Base-by-base conservation (phyloP, 129 eudicot species). In the Saposhnikovia divaricata region DNA sequence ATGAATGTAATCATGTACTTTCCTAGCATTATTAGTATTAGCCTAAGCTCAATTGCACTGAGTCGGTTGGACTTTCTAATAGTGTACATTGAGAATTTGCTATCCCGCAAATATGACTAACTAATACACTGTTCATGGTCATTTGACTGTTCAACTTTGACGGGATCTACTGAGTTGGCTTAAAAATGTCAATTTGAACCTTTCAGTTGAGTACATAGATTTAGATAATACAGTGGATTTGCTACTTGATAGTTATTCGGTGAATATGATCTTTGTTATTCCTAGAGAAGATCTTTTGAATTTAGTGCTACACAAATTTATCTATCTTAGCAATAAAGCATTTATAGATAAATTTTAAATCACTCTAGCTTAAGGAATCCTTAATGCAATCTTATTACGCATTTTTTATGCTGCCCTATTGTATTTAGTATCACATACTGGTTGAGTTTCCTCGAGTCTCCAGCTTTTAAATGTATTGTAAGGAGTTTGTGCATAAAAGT, bases 201-300 rank as follows among this genome's bases (percentile, higher is more conserved):
- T 42, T 71, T 71, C 10, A 39, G 45, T 16, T 71, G 46, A 28
- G 18, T 72, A 72, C 76, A 28, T 13, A 34, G 40, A 66, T 66
- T 31, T 5, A 66, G 42, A 72, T 19, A 40, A 72, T 72, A 72
- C 46, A 39, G 2, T 19, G 46, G 34, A 39, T 72, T 72, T 72
- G 16, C 15, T 40, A 72, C 28, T 72, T 38, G 27, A 72, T 21
- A 72, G 45, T 40, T 18, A 40, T 72, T 72, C 46, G 40, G 47
- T 72, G 47, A 72, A 72, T 72, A 31, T 21, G 50, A 72, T 42
- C 47, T 72, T 72, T 40, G 28, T 72, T 72, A 23, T 72, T 16
- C 15, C 47, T 19, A 16, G 25, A 7, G 21, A 72, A 72, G 27
- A 72, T 66, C 42, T 66, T 66, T 66, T 31, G 72, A 66, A 66